Evolutionary conservation across 2,329 filamentous ascomycete genomes (phyloP).

Genomic region (Pyrenochaeta sp.): DNA sequence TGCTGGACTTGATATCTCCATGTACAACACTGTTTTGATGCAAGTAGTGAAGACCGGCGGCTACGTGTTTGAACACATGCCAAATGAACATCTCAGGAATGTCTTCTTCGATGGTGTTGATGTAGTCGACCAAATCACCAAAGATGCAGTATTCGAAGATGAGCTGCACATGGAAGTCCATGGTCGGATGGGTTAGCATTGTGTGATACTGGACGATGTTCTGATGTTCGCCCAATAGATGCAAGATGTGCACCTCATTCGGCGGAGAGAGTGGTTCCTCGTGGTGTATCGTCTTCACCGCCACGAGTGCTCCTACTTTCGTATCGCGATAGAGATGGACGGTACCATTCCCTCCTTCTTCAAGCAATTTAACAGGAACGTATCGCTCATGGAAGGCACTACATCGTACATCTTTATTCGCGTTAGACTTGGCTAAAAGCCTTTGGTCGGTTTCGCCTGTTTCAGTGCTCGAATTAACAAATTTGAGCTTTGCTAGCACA

Average conservation of each 20-base stretch:
- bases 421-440: background rate
- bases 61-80: conserved; percentile 8
- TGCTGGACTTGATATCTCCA: conserved; percentile 9
- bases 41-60: conserved; percentile 13
- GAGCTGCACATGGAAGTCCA: background rate
- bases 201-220: conserved; percentile 5
- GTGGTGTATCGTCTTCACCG: background rate
- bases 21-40: conserved; percentile 15
- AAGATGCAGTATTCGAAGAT: conserved; percentile 3
- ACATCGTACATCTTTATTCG: background rate
- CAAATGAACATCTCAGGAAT: conserved; percentile 3
- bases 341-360: background rate
- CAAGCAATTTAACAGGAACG: background rate
- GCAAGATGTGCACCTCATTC: background rate
- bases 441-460: background rate
- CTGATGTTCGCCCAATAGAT: background rate
- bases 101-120: background rate
- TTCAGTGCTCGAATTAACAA: background rate
- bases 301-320: background rate
- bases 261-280: background rate
- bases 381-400: background rate
- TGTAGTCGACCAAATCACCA: conserved; percentile 1
- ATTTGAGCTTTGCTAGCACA: background rate
- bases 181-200: background rate
- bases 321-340: conserved; percentile 5